Percentiles rank a stretch among this genome's conserved stretches.
Conservation (phyloP, 2,329 filamentous ascomycete genomes). For the Colletotrichum sp. region DNA sequence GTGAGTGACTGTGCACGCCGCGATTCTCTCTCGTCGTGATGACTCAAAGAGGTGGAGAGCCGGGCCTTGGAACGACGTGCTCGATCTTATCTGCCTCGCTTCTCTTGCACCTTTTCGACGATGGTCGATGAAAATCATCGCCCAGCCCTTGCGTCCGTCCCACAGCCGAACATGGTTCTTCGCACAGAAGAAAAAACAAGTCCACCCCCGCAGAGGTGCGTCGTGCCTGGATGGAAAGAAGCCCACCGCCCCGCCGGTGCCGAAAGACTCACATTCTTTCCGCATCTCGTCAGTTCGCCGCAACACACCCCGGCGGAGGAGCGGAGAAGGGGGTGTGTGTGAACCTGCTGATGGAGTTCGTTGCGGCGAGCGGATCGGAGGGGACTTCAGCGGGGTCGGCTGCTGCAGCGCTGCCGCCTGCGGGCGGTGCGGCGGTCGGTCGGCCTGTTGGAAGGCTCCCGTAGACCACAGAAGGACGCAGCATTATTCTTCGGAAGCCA, state of each 20-base stretch:
- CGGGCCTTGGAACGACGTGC: neutral
- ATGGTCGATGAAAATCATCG: neutral
- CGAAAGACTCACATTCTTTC: neutral
- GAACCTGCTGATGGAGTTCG: neutral
- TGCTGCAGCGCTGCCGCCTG: neutral
- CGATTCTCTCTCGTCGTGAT: neutral
- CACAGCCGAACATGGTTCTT: neutral
- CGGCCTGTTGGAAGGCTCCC: neutral
- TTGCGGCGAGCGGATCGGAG: neutral
- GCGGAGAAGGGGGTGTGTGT: neutral
- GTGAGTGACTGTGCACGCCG: neutral
- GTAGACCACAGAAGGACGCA: neutral
- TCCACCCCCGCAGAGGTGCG: neutral
- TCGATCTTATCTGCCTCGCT: neutral
- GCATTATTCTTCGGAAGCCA: neutral
- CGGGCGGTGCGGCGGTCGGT: neutral
- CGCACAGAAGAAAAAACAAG: neutral
- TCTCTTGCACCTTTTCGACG: neutral
- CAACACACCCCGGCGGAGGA: neutral
- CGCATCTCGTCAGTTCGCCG: neutral
- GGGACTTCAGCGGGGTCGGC: neutral
- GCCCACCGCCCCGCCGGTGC: constrained; percentile 1
- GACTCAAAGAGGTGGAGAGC: neutral
- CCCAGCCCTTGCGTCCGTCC: neutral
- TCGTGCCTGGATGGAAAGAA: neutral